Percentiles rank a stretch among this genome's conserved stretches.
Evolutionary conservation across 192 early-diverging fungal genomes (phyloP).

Genomic region (Podochytrium sp.): DNA sequence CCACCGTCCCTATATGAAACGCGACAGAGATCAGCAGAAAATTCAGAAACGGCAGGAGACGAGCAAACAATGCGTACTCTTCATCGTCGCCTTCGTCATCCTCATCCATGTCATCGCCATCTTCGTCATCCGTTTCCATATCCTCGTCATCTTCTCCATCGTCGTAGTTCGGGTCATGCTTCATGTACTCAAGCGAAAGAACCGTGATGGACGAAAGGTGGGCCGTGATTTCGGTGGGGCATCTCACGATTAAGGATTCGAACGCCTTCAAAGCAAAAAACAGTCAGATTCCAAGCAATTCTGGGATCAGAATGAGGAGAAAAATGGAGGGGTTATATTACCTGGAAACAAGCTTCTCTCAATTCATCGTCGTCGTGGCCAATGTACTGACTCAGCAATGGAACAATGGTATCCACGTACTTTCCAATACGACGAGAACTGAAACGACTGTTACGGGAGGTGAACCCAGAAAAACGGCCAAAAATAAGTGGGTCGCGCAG

Average conservation of each 20-base stretch:
- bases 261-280: conserved; percentile 48
- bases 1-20: conserved; percentile 45
- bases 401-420: conserved; percentile 63
- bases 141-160: conserved; percentile 75
- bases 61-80: conserved; percentile 53
- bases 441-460: conserved; percentile 64
- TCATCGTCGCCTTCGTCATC: conserved; percentile 64
- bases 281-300: background rate
- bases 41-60: background rate
- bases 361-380: conserved; percentile 77
- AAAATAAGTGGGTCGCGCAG: background rate
- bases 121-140: conserved; percentile 46
- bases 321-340: background rate
- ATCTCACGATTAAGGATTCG: conserved; percentile 77
- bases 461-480: background rate
- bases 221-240: conserved; percentile 73
- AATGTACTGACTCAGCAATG: conserved; percentile 64
- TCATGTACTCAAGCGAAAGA: conserved; percentile 67
- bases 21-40: conserved; percentile 2
- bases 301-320: conserved; percentile 2
- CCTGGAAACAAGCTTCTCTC: conserved; percentile 79
- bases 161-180: conserved; percentile 86
- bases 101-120: conserved; percentile 49
- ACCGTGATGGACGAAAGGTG: conserved; percentile 63
- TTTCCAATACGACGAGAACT: conserved; percentile 70